Evolutionary conservation across 2,329 filamentous ascomycete species (phyloP), one percentile per base, ranked within the genome.

Genomic region (Sclerotinia trifoliorum): DNA sequence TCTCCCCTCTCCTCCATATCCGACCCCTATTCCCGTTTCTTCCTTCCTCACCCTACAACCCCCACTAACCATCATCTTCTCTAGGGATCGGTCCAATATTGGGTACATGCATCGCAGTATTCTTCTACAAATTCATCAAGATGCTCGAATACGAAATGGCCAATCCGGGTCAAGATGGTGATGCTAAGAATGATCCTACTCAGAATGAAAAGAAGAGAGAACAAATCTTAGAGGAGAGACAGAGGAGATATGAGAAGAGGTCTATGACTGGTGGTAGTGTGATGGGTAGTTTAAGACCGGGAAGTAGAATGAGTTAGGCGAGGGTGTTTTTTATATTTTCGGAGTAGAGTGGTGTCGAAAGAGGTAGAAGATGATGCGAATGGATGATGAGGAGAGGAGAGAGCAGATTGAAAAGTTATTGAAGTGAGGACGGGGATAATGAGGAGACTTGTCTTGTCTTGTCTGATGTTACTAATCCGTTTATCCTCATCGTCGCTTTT

Each of bases 121-220:
- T 67, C 21, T 80, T 84, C 54, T 86, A 85, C 77, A 79, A 78
- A 65, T 71, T 83, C 21, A 78, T 87, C 70, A 84, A 84, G 75
- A 75, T 78, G 61, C 78, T 86, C 32, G 80, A 85, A 68, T 86
- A 85, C 75, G 77, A 82, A 71, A 82, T 49, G 85, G 84, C 71
- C 4, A 75, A 74, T 35, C 73, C 73, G 35, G 73, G 83, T 5
- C 73, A 75, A 67, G 73, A 74, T n/a, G 66, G 62, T 3, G 67
- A 69, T 46, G 55, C 46, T 2, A 51, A 69, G 44, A 69, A 67
- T 35, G 65, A 67, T 48, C 68, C 68, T 13, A 69, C 57, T 4
- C 46, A 57, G 52, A 69, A 64, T 55, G 63, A 55, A 39, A 19
- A 39, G 11, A 66, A 69, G 46, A 11, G 49, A 13, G 29, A n/a